Base-by-base conservation (phyloP, 1,284 basidiomycete genomes). In the Bjerkandera adusta region DNA sequence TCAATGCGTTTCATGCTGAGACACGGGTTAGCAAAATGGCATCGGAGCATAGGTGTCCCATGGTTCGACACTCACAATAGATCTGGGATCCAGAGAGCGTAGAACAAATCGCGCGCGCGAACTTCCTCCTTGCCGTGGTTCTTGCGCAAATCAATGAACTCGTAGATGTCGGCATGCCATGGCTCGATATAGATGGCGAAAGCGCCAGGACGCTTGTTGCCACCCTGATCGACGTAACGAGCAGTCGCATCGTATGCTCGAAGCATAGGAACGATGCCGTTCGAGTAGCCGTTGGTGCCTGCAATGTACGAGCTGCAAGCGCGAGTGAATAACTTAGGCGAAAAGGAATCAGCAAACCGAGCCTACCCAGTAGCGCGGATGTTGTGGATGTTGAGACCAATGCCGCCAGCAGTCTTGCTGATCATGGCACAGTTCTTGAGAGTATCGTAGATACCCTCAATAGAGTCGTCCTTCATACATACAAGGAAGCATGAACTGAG, bases 81-180 rank as follows among this genome's bases (percentile, higher is more conserved):
- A 69, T 99, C 95, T 30, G 93, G 83, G 57, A 98, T 89, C 96
- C 97, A 99, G 36, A 99, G 84, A 1, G 96, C 97, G 66, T 97
- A 97, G 79, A 99, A 99, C 20, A 99, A 76, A 67, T 99, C 97
- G 46, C 97, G 86, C 24, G 97, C 97, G 56, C 97, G 91, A 45
- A 87, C 85, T 70, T 99, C 96, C 69, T 99, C 97, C 69, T 99
- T 99, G 49, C 97, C 97, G 62, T 99, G 97, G 69, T 99, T 99
- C 81, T 99, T 99, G 62, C 97, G 83, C 37, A 99, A 79, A 67
- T 99, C 96, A 56, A 99, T 79, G 78, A 99, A 98, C 57, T 98
- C 96, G 59, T 98, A 98, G 59, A 99, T 72, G 67, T 99, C 97
- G 27, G 92, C 83, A 68, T 99, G 96, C 95, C 95, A 97, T 7